A percentile compares a stretch with the other conserved stretches of the same genome.
Conservation (phyloP, 306 rosid species). For the Pueraria montana region DNA sequence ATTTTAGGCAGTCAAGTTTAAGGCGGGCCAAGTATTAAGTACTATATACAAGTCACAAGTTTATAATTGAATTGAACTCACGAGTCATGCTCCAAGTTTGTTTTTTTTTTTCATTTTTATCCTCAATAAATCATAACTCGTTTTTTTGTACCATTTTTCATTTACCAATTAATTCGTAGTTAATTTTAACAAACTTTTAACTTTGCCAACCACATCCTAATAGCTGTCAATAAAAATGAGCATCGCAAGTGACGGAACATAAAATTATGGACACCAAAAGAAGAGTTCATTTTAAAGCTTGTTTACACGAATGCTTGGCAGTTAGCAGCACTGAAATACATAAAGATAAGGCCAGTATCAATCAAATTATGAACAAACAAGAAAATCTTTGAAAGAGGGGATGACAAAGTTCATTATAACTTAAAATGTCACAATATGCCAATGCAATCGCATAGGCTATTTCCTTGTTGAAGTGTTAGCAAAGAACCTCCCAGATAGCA, state of each 20-base stretch:
- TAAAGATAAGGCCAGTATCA: constrained; percentile 11
- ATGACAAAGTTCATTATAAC: constrained; percentile 18
- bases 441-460: constrained; percentile 24
- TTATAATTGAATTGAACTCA: background rate
- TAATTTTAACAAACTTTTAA: background rate
- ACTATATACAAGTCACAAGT: no score
- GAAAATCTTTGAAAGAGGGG: background rate
- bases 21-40: no score
- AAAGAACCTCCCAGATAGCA: constrained; percentile 23
- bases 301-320: constrained; percentile 16
- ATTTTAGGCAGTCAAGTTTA: no score
- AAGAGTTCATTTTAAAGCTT: background rate
- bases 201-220: background rate
- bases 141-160: no score
- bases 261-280: background rate
- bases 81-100: no score
- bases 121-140: no score
- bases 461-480: constrained; percentile 21
- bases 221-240: background rate
- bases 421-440: constrained; percentile 11
- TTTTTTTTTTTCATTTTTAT: background rate
- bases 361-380: constrained; percentile 35
- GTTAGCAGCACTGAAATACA: constrained; percentile 30
- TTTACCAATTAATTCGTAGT: no score
- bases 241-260: background rate